Evolutionary conservation across 1,139 yeast genomes (phyloP), one percentile per base, ranked within the genome.

Genomic region (Eremothecium coryli): DNA sequence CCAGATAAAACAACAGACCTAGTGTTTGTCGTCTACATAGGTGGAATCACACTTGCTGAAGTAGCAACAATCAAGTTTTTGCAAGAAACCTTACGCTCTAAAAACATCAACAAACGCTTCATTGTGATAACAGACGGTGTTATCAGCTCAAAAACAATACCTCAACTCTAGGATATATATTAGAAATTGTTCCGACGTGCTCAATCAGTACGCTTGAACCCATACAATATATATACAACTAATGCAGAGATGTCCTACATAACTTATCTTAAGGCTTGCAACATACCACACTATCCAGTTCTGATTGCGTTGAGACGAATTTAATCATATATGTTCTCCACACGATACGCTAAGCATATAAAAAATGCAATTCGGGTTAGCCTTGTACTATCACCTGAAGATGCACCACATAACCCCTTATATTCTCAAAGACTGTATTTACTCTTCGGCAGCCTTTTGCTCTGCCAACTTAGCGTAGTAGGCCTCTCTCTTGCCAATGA

Each of bases 381-480:
- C n/a, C n/a, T n/a, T n/a, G n/a, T n/a, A n/a, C n/a, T n/a, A n/a
- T n/a, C n/a, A n/a, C n/a, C n/a, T n/a, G n/a, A n/a, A n/a, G n/a
- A n/a, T n/a, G n/a, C n/a, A n/a, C n/a, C n/a, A n/a, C n/a, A n/a
- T n/a, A n/a, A n/a, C n/a, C n/a, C n/a, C n/a, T n/a, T n/a, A n/a
- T n/a, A n/a, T n/a, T n/a, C n/a, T n/a, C n/a, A n/a, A n/a, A 20
- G 10, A 20, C 22, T 10, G 9, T 8, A 20, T 20, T 34, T 36
- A 41, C 38, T 40, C 42, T 33, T 51, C 54, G 44, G 53, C 78
- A 67, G 79, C 73, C 70, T 81, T 79, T 52, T 77, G 75, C 59
- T 76, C 76, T 40, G 79, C 75, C 56, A 79, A 64, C 51, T 74
- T 70, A 46, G 82, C 79, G 64, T 88, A 88, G 74, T 76, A 85